Conservation (phyloP, 108 stramenopile species). For the Cyclostephanos tholiformis region DNA sequence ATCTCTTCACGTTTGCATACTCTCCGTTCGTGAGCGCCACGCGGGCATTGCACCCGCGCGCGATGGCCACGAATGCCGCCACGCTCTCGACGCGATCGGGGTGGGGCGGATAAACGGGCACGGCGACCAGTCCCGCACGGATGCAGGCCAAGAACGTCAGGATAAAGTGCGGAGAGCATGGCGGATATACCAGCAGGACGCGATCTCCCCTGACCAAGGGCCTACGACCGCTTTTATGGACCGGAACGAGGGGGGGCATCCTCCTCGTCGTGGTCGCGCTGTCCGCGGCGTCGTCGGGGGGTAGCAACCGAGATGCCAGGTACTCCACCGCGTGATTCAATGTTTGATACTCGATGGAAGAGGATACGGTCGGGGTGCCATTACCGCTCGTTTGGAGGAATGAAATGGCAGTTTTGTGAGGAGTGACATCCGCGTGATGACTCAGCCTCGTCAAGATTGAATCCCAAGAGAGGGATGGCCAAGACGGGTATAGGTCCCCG, state of each 20-base stretch:
- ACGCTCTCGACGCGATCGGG: conserved; percentile 79
- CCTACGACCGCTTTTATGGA: conserved; percentile 11
- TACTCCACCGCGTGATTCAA: conserved; percentile 35
- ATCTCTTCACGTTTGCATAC: conserved; percentile 84
- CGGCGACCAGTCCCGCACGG: conserved; percentile 86
- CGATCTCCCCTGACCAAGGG: conserved; percentile 61
- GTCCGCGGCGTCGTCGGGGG: conserved; percentile 1
- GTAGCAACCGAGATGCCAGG: conserved; percentile 41
- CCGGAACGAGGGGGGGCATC: conserved; percentile 6
- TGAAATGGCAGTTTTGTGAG: conserved; percentile 45
- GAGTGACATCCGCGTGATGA: conserved; percentile 11
- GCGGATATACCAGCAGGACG: conserved; percentile 94
- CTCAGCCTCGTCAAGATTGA: conserved; percentile 11
- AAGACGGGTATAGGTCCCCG: background rate
- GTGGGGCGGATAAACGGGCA: conserved; percentile 97
- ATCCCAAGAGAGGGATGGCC: conserved; percentile 13
- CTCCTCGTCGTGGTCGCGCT: background rate
- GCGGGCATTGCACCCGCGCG: conserved; percentile 73
- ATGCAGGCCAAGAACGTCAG: conserved; percentile 95
- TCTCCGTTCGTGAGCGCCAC: conserved; percentile 85
- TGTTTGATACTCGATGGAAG: conserved; percentile 38
- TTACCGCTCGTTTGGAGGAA: conserved; percentile 38
- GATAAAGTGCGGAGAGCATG: conserved; percentile 92
- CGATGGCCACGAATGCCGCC: conserved; percentile 80
- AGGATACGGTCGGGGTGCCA: conserved; percentile 23